Base-by-base conservation (phyloP, 768 basidiomycete genomes). In the Tulasnella sp. region DNA sequence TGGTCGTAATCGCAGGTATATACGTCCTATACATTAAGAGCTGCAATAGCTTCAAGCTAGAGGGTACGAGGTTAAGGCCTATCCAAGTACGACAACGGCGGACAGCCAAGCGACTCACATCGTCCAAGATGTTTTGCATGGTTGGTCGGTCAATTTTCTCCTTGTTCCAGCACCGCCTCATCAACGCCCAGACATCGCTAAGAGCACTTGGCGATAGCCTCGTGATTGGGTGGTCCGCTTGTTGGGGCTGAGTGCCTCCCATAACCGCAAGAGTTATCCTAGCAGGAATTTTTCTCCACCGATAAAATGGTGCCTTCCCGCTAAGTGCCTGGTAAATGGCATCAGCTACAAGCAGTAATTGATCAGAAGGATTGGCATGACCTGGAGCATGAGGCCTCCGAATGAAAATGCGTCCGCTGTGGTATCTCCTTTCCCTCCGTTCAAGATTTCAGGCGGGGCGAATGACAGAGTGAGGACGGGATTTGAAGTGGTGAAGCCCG, bases 401-500 rank as follows among this genome's bases (percentile, higher is more conserved):
- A 75, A 75, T 55, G 75, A 32, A 37, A 51, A 75, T 2, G 55
- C 75, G 57, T 75, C 75, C 51, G 75, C 18, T 9, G 48, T 18
- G 10, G 75, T 75, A 46, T 46, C 15, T 5, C 57, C 75, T n/a
- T 75, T 67, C 16, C 55, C 40, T 5, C 75, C 75, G 13, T 26
- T 55, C 29, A 75, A 18, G 15, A 75, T 61, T 39, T 75, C 75
- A 13, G 75, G 75, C 2, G 75, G 55, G 9, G 75, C 75, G 40
- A 75, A 75, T 26, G 48, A 46, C 10, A 61, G 20, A 15, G 75
- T 75, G 32, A 75, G 39, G 5, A 40, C 75, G 23, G 75, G 75
- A n/a, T 61, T 75, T 16, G 75, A 75, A 39, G 75, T 57, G 3
- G 57, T 75, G 37, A 55, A 75, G 32, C 75, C 55, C 16, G 48